These are phyloP conservation scores for Aspergillus alliaceus DNA, from an alignment of 2,329 filamentous ascomycete genomes.

Conservation along the genomic window DNA sequence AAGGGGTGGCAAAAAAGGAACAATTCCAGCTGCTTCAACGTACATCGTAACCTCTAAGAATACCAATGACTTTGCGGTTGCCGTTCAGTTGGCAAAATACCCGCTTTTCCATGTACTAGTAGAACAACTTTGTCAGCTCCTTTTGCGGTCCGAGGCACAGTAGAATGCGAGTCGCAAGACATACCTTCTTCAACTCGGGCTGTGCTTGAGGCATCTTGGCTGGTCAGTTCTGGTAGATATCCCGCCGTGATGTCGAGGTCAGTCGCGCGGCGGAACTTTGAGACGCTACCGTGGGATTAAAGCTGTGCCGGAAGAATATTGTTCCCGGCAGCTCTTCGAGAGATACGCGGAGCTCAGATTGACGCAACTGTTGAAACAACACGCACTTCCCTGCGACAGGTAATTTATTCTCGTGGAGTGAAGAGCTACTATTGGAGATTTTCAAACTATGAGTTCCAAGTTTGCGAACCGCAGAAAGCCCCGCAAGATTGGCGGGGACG, in stretches of 20 bases:
- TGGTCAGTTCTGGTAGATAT: slow-evolving; percentile 21
- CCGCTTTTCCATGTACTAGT: slow-evolving; percentile 97
- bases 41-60: slow-evolving; percentile 95
- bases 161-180: slow-evolving; percentile 10
- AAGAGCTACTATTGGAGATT: not conserved
- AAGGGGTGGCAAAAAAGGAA: not conserved
- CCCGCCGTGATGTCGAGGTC: slow-evolving; percentile 23
- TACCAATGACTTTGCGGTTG: slow-evolving; percentile 93
- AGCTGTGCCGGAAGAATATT: slow-evolving; percentile 36
- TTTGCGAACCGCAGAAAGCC: slow-evolving; percentile 64
- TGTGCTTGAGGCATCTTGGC: slow-evolving; percentile 93
- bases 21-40: slow-evolving; percentile 29
- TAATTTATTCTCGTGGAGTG: not conserved
- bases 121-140: slow-evolving; percentile 17
- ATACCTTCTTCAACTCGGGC: slow-evolving; percentile 96
- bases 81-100: slow-evolving; percentile 97
- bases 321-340: slow-evolving; percentile 30
- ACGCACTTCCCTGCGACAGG: not conserved
- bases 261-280: slow-evolving; percentile 28
- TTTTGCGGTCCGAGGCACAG: slow-evolving; percentile 3
- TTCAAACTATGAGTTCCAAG: slow-evolving; percentile 55
- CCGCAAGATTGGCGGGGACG: slow-evolving; percentile 73
- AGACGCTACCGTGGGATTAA: slow-evolving; percentile 25
- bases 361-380: not conserved
- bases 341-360: slow-evolving; percentile 5